phyloP scores from a whole-genome alignment of 2,329 filamentous ascomycete species.

The Paraphoma chrysanthemicola region DNA sequence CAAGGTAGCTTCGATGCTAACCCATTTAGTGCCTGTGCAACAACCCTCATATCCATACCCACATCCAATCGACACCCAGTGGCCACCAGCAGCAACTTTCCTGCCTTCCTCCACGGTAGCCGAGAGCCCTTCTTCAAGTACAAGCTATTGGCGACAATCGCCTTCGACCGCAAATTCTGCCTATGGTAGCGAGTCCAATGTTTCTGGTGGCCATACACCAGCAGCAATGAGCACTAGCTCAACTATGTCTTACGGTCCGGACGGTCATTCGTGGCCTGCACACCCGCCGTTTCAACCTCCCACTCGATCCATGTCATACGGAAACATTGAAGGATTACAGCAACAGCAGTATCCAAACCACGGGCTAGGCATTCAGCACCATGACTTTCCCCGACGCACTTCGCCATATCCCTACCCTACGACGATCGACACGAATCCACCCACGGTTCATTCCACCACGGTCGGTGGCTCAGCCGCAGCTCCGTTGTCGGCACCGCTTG shows the following conservation, averaged over 20 bases:
- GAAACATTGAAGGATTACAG: constrained; percentile 45
- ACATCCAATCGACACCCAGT: constrained; percentile 46
- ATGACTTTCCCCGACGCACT: constrained; percentile 40
- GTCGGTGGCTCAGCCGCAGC: constrained; percentile 32
- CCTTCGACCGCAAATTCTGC: constrained; percentile 42
- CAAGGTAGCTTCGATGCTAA: constrained; percentile 18
- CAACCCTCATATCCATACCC: constrained; percentile 43
- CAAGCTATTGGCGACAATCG: constrained; percentile 44
- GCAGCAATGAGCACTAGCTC: constrained; percentile 45
- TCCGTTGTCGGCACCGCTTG: constrained; percentile 44
- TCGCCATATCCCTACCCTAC: constrained; percentile 44
- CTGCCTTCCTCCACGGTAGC: constrained; percentile 45
- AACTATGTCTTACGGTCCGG: constrained; percentile 44
- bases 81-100: constrained; percentile 39
- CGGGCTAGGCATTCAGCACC: constrained; percentile 38
- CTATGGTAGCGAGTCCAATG: constrained; percentile 46
- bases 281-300: constrained; percentile 39
- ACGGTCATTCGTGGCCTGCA: constrained; percentile 36
- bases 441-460: constrained; percentile 32
- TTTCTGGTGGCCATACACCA: constrained; percentile 43
- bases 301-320: constrained; percentile 49
- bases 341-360: constrained; percentile 39
- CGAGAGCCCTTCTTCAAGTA: constrained; percentile 41
- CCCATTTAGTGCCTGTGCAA: constrained; percentile 36
- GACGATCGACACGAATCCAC: constrained; percentile 40